A percentile compares a stretch with the other conserved stretches of the same genome.
Evolutionary conservation across 2,329 filamentous ascomycete genomes (phyloP).

Genomic region (Mariannaea elegans): DNA sequence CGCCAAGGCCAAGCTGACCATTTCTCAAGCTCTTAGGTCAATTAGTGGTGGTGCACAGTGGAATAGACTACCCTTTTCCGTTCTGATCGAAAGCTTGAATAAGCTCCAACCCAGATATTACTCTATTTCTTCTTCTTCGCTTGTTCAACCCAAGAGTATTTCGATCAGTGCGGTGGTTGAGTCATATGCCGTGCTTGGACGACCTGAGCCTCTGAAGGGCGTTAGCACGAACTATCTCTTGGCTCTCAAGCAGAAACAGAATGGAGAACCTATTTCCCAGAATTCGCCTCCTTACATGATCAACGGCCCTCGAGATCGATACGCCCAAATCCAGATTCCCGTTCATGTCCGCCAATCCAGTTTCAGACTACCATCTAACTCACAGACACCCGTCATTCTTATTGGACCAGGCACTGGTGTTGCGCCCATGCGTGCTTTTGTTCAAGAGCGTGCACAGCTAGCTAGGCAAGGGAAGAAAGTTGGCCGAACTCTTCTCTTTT

Average conservation of each 20-base stretch:
- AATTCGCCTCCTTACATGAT: slow-evolving; percentile 1
- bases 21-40: slow-evolving; percentile 64
- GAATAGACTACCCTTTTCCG: slow-evolving; percentile 65
- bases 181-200: not conserved
- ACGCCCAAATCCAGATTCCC: slow-evolving; percentile 92
- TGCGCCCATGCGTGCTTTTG: slow-evolving; percentile 93
- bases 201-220: slow-evolving; percentile 6
- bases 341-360: slow-evolving; percentile 98
- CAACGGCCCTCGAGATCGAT: slow-evolving; percentile 64
- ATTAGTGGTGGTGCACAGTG: slow-evolving; percentile 80
- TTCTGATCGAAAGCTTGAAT: slow-evolving; percentile 10
- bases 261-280: not conserved
- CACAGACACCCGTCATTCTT: slow-evolving; percentile 92
- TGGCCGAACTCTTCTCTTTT: slow-evolving; percentile 90
- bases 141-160: slow-evolving; percentile 12
- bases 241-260: slow-evolving; percentile 15
- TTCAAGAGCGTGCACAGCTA: slow-evolving; percentile 89
- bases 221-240: slow-evolving; percentile 19
- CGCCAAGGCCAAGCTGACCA: slow-evolving; percentile 70
- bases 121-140: slow-evolving; percentile 26
- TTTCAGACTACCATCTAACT: slow-evolving; percentile 97
- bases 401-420: slow-evolving; percentile 96
- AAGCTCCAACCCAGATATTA: slow-evolving; percentile 26
- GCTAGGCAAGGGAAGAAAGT: slow-evolving; percentile 82
- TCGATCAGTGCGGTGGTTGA: slow-evolving; percentile 20